Evolutionary conservation across 108 stramenopile genomes (phyloP).

Genomic region (Fistulifera solaris): DNA sequence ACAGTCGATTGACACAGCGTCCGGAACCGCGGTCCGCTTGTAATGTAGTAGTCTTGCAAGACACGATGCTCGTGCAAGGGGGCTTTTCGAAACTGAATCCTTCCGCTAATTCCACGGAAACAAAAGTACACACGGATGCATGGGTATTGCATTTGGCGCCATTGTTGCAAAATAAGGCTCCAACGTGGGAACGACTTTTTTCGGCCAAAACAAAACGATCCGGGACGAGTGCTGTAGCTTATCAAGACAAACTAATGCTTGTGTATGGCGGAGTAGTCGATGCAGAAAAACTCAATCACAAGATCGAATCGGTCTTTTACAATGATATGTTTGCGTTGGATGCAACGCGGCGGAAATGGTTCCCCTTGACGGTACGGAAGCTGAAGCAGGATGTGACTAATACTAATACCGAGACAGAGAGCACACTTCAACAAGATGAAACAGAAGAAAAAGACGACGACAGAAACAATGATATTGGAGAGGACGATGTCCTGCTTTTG

Average conservation of each 20-base stretch:
- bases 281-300: constrained; percentile 66
- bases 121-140: constrained; percentile 72
- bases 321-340: constrained; percentile 81
- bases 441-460: constrained; percentile 19
- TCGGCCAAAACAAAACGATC: constrained; percentile 31
- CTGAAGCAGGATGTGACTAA: not conserved
- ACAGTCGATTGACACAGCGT: constrained; percentile 52
- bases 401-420: constrained; percentile 5
- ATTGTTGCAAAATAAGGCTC: constrained; percentile 48
- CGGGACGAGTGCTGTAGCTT: constrained; percentile 50
- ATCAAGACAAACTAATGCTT: constrained; percentile 53
- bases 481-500: constrained; percentile 17
- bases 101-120: constrained; percentile 29
- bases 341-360: constrained; percentile 79
- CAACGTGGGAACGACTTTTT: constrained; percentile 75
- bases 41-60: constrained; percentile 46
- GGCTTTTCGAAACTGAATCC: constrained; percentile 80
- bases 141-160: constrained; percentile 74
- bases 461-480: constrained; percentile 16
- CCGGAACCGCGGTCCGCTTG: constrained; percentile 79
- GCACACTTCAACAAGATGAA: constrained; percentile 3
- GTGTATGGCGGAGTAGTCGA: constrained; percentile 85
- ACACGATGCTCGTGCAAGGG: constrained; percentile 64
- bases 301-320: constrained; percentile 73
- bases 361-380: constrained; percentile 43